Conservation (phyloP, 2,329 filamentous ascomycete genomes). For the Fusarium sp. region DNA sequence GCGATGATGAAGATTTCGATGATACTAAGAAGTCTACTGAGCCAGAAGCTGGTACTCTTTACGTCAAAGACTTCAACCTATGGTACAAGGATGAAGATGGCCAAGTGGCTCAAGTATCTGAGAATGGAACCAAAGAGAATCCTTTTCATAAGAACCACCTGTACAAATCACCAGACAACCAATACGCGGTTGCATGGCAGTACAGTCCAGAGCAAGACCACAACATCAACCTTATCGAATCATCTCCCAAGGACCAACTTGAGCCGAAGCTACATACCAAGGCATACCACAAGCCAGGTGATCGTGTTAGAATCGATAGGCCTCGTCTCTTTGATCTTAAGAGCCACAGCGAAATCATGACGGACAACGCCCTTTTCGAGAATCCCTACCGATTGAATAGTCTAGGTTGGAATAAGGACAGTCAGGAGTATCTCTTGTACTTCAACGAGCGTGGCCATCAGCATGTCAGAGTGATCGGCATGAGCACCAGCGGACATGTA, state of each 20-base stretch:
- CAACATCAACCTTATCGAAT: slow-evolving; percentile 43
- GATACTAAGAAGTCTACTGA: not conserved
- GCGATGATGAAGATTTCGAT: not conserved
- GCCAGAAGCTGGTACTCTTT: not conserved
- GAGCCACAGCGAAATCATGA: slow-evolving; percentile 35
- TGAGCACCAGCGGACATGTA: slow-evolving; percentile 32
- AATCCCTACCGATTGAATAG: slow-evolving; percentile 42
- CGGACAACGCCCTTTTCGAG: slow-evolving; percentile 43
- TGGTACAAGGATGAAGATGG: slow-evolving; percentile 21
- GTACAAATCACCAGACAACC: slow-evolving; percentile 32
- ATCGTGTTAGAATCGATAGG: slow-evolving; percentile 41
- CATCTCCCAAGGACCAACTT: slow-evolving; percentile 47
- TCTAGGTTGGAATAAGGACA: slow-evolving; percentile 45
- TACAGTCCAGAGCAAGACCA: slow-evolving; percentile 39
- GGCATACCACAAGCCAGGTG: slow-evolving; percentile 49
- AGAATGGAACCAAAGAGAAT: slow-evolving; percentile 33
- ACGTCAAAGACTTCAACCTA: slow-evolving; percentile 25
- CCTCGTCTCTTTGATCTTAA: slow-evolving; percentile 47
- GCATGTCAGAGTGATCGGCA: slow-evolving; percentile 36
- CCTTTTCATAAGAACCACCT: slow-evolving; percentile 38
- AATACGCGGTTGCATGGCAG: slow-evolving; percentile 44
- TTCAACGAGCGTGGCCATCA: slow-evolving; percentile 51
- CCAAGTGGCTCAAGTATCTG: slow-evolving; percentile 32
- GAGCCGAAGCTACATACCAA: slow-evolving; percentile 44
- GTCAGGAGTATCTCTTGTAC: slow-evolving; percentile 47